Base-by-base conservation (phyloP, 805 yeast species). In the Debaryomyces hansenii region DNA sequence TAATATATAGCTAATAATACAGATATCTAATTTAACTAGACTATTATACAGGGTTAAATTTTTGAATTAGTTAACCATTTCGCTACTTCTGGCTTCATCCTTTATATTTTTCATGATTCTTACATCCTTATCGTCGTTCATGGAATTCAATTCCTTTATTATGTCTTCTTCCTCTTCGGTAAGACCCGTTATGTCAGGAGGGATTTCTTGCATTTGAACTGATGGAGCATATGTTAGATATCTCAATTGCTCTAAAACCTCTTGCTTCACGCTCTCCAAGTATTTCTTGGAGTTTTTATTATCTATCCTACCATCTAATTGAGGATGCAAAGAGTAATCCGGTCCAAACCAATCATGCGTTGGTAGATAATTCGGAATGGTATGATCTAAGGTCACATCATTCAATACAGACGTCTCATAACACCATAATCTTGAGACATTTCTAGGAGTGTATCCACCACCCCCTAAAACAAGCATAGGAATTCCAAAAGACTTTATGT, bases 391-490 rank as follows among this genome's bases (percentile, higher is more conserved):
- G 57, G 64, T 75, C 50, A 62, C 85, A 58, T 87, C 88, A 45
- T 84, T 87, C 56, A 87, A 69, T 20, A 88, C 74, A 33, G 91
- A 84, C 1, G 98, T 92, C 67, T 92, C 99, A 64, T 86, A 90
- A 57, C 96, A 86, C 99, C 99, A 92, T 28, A 95, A 78, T 55
- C 98, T 76, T 34, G 95, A 85, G 11, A 92, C 99, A 61, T 92
- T 92, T 59, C 97, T 78, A 62, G 96, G 96, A 2, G 99, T 94
- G 67, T 92, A 92, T 15, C 99, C 99, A 49, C 99, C 99, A 43
- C 99, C 99, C 18, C 99, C 99, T 10, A 92, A 72, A 5, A 91
- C 96, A 54, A 92, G 71, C 79, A 90, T 81, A 8, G 98, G 98
- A 32, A 91, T 69, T 12, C 95, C 95, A 67, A 91, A 91, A 35